Base-by-base conservation (phyloP, 2,329 filamentous ascomycete species). In the Calonectria honghensis region DNA sequence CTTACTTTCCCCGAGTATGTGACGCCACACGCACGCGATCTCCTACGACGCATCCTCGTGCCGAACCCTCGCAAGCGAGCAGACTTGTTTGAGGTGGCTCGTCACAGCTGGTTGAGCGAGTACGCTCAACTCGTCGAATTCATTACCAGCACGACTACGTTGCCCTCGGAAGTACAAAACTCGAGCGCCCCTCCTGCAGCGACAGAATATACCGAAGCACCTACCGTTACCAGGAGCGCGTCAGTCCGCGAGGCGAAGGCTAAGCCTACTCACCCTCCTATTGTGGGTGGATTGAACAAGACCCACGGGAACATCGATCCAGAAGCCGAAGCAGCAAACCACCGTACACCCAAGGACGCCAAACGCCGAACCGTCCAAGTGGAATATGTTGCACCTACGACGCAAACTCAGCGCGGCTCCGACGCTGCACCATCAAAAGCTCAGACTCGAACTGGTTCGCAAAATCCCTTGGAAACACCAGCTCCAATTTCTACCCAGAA, bases 1-100 rank as follows among this genome's bases (percentile, higher is more conserved):
- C 91, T 99, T 52, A 98, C 96, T 5, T 99, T 99, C 84, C 97
- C 97, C 75, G 97, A 99, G 92, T 98, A 98, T 84, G 97, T 99
- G 79, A 98, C 97, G 10, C 97, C 97, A 10, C 97, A 99, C 85
- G 96, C 97, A 29, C 92, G 97, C 81, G 97, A 99, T 85, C 90
- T 99, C 0, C 89, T 99, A 61, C 93, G 97, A 75, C 93, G 97
- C 68, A 99, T 99, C 74, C 90, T 99, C 54, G 97, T 99, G 0
- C 96, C 97, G 7, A 97, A 98, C 84, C 97, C 97, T 67, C 91
- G 97, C 77, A 97, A 98, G 86, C 93, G 97, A 83, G 97, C 97
- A 65, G 97, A 99, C 84, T 87, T 99, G 59, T 99, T 99, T 81
- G 97, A 99, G 84, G 97, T 99, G 54, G 97, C 97, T 61, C 93